Evolutionary conservation across 495 filamentous ascomycete species (phyloP).

Genomic region (Trichocladium antarcticum): DNA sequence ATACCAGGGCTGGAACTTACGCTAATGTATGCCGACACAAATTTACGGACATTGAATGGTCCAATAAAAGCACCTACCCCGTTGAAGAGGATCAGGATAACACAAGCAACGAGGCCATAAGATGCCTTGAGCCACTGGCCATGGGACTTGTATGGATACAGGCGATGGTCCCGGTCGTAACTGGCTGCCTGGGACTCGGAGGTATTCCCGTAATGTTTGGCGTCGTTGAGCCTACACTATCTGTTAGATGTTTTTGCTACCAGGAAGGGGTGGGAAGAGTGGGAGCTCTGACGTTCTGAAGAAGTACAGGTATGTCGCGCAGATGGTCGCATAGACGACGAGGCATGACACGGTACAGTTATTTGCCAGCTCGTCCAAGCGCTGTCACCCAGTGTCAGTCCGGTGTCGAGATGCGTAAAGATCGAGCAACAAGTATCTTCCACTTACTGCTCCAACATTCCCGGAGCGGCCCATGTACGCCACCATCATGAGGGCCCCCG

Average conservation of each 20-base stretch:
- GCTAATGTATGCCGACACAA: slow-evolving; percentile 39
- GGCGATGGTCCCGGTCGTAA: slow-evolving; percentile 34
- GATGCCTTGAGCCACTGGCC: slow-evolving; percentile 37
- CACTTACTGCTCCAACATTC: slow-evolving; percentile 27
- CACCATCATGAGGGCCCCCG: slow-evolving; percentile 34
- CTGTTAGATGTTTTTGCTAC: background rate
- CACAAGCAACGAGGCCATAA: slow-evolving; percentile 36
- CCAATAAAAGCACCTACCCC: slow-evolving; percentile 31
- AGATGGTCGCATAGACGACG: slow-evolving; percentile 36
- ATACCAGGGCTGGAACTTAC: slow-evolving; percentile 32
- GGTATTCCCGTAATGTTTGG: slow-evolving; percentile 24
- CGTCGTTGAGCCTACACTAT: slow-evolving; percentile 21
- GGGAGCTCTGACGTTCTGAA: slow-evolving; percentile 28
- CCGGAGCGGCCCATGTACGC: slow-evolving; percentile 38
- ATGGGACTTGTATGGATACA: slow-evolving; percentile 41
- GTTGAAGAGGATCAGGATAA: slow-evolving; percentile 37
- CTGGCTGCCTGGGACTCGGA: slow-evolving; percentile 28
- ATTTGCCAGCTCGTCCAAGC: slow-evolving; percentile 31
- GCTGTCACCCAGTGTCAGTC: slow-evolving; percentile 9
- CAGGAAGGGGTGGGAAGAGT: background rate
- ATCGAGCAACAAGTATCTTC: background rate
- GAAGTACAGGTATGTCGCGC: slow-evolving; percentile 34
- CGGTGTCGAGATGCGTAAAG: too few species aligned
- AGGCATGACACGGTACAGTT: slow-evolving; percentile 38
- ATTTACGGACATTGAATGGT: slow-evolving; percentile 31